Evolutionary conservation across 768 basidiomycete species (phyloP), one percentile per base, ranked within the genome.

Genomic region (Pleurotus salmoneostramineus): DNA sequence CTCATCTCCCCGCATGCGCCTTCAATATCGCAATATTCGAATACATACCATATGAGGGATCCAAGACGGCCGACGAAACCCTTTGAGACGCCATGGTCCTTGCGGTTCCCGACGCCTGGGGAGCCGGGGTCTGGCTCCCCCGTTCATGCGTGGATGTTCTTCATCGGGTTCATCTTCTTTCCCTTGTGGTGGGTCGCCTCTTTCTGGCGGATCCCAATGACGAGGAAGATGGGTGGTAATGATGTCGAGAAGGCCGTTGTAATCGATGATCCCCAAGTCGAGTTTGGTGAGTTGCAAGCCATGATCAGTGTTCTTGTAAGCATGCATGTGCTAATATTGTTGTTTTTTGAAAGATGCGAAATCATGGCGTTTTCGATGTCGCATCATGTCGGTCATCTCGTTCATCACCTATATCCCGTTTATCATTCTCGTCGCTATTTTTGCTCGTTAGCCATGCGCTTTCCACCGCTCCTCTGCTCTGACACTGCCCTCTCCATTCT

Each of bases 371-470:
- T 75, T 73, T 57, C 84, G 90, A 51, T 91, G 89, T 74, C 87
- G 90, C 45, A 72, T 89, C 61, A 86, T 90, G 88, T 74, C 83
- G 35, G 76, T 68, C 40, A 68, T 90, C 45, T 88, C 89, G 42
- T 62, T 91, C 37, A 66, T 91, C 68, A 90, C 88, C 17, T 92
- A 92, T 69, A 74, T 91, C 60, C 90, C 90, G 11, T 89, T 92
- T 69, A 85, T 92, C 68, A 74, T 88, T 62, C 81, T 88, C 59
- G 74, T 90, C 62, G 85, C 85, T 61, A 74, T 91, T 62, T 89
- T 87, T 66, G 84, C 69, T 37, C 69, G 40, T 10, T 55, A 55
- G 52, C 17, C 8, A 37, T 27, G n/a, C 21, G 21, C 21, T 27
- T 27, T 27, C 21, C 34, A 15, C 12, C 50, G 12, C 33, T n/a